Conservation (phyloP, 108 stramenopile species). For the Epithemia pelagica region DNA sequence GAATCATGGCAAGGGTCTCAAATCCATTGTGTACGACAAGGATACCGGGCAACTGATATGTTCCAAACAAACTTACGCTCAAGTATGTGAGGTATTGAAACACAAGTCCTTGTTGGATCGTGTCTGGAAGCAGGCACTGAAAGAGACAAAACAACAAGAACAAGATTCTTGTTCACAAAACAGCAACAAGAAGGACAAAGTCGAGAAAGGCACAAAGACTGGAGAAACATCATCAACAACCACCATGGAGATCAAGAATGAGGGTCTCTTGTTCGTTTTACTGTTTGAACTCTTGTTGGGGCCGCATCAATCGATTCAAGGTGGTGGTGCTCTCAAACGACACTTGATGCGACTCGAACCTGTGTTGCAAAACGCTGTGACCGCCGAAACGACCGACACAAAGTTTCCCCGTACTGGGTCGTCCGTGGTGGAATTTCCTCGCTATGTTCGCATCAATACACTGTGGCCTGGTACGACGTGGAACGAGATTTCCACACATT, state of each 20-base stretch:
- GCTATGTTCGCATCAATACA: conserved; percentile 85
- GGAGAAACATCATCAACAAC: conserved; percentile 29
- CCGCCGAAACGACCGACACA: not conserved
- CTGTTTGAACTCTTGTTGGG: conserved; percentile 77
- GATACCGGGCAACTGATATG: conserved; percentile 35
- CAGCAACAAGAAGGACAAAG: conserved; percentile 11
- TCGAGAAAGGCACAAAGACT: too few species aligned
- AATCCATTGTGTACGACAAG: conserved; percentile 46
- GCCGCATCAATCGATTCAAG: conserved; percentile 70
- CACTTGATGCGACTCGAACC: conserved; percentile 47
- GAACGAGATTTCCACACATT: not conserved
- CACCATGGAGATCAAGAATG: conserved; percentile 26
- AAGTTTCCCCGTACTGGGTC: not conserved
- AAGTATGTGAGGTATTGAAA: conserved; percentile 42
- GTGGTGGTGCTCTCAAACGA: conserved; percentile 80
- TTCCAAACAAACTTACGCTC: conserved; percentile 50
- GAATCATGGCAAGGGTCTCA: conserved; percentile 20
- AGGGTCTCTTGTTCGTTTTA: conserved; percentile 69
- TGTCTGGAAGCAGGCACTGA: not conserved
- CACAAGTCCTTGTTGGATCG: conserved; percentile 25
- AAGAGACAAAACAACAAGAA: conserved; percentile 8
- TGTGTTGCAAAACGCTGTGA: too few species aligned
- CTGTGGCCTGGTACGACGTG: conserved; percentile 23
- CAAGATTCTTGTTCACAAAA: too few species aligned
- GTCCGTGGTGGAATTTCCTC: conserved; percentile 36